Conservation (phyloP, 495 filamentous ascomycete species). For the Collariella sp. region DNA sequence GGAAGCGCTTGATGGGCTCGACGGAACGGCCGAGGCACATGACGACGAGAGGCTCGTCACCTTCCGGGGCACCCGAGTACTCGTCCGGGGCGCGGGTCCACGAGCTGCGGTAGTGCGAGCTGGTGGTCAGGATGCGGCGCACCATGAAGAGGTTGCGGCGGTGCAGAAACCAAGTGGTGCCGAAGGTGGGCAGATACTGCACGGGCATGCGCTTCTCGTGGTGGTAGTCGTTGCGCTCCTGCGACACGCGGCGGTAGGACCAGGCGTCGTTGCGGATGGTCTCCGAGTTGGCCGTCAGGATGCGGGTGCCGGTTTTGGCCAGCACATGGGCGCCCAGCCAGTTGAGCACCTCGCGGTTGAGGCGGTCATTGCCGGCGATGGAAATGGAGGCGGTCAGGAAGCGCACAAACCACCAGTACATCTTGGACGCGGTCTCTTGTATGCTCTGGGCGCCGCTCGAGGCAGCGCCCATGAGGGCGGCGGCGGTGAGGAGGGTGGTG, state of each 20-base stretch:
- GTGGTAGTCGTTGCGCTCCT: constrained; percentile 32
- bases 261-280: constrained; percentile 25
- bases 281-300: constrained; percentile 36
- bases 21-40: constrained; percentile 41
- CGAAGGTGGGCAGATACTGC: constrained; percentile 40
- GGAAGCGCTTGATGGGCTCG: constrained; percentile 36
- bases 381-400: constrained; percentile 37
- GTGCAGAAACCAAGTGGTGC: constrained; percentile 36
- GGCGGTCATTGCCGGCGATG: constrained; percentile 33
- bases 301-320: constrained; percentile 25
- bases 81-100: constrained; percentile 24
- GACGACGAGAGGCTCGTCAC: constrained; percentile 38
- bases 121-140: constrained; percentile 25
- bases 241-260: constrained; percentile 18
- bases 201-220: constrained; percentile 37
- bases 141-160: constrained; percentile 37
- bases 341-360: constrained; percentile 38
- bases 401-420: constrained; percentile 34
- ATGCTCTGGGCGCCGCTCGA: constrained; percentile 20
- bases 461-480: constrained; percentile 28
- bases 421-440: constrained; percentile 18
- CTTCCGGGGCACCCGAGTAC: constrained; percentile 33
- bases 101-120: constrained; percentile 14
- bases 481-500: constrained; percentile 22
- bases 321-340: constrained; percentile 37